Conservation (phyloP, 305 asterid genomes). For the Solanum chacoense region DNA sequence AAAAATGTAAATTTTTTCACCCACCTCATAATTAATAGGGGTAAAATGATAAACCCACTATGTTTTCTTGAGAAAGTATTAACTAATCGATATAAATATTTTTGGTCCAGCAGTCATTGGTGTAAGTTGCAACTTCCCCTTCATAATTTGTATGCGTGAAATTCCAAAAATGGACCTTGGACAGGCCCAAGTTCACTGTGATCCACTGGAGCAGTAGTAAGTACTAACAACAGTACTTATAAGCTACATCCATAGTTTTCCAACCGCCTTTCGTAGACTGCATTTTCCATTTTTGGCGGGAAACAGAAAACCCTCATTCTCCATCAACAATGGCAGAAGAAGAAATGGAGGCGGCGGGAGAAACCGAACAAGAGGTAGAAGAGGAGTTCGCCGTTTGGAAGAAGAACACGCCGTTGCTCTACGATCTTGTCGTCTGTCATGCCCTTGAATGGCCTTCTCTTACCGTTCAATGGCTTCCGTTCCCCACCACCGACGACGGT, state of each 20-base stretch:
- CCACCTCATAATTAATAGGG: no score
- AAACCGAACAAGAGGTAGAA: constrained; percentile 43
- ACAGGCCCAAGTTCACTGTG: not conserved
- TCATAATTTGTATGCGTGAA: not conserved
- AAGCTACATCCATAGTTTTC: not conserved
- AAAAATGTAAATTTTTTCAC: no score
- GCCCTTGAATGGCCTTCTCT: constrained; percentile 97
- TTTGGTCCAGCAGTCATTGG: no score
- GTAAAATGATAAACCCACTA: no score
- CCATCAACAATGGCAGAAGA: not conserved
- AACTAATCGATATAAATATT: no score
- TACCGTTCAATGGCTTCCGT: constrained; percentile 87
- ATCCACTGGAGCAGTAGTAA: not conserved
- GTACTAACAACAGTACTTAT: not conserved
- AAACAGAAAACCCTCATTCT: constrained; percentile 5
- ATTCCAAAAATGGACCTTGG: not conserved
- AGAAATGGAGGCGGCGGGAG: constrained; percentile 23
- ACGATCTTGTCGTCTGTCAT: constrained; percentile 76
- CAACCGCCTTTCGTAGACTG: not conserved
- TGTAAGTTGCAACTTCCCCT: no score
- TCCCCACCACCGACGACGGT: constrained; percentile 31
- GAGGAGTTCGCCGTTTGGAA: constrained; percentile 93
- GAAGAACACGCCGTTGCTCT: constrained; percentile 80
- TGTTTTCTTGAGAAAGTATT: no score
- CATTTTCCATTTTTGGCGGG: constrained; percentile 38